phyloP scores from a whole-genome alignment of 2,329 filamentous ascomycete genomes.

The Aspergillus jensenii region DNA sequence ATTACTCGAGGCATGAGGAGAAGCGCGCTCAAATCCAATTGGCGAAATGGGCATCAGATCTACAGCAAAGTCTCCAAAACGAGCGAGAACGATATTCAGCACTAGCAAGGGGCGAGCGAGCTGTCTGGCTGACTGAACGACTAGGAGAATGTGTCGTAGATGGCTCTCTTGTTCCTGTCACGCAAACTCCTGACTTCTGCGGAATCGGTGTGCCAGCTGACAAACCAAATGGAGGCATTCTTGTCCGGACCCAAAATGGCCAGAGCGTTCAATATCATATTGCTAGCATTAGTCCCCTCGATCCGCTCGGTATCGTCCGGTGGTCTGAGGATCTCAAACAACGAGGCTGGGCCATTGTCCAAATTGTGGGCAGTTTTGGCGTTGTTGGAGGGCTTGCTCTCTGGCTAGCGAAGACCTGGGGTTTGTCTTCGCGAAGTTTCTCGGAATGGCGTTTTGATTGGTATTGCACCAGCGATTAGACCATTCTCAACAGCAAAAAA shows the following conservation, averaged over 20 bases:
- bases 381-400: constrained; percentile 71
- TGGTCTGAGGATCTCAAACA: constrained; percentile 66
- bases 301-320: constrained; percentile 76
- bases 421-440: constrained; percentile 32
- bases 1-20: constrained; percentile 61
- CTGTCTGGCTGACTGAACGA: constrained; percentile 67
- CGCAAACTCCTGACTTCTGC: constrained; percentile 34
- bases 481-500: not conserved
- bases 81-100: constrained; percentile 70
- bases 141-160: constrained; percentile 68
- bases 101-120: constrained; percentile 62
- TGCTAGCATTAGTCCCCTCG: constrained; percentile 55
- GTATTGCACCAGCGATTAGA: constrained; percentile 15
- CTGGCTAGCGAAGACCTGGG: constrained; percentile 54
- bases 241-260: constrained; percentile 24
- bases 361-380: constrained; percentile 72
- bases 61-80: constrained; percentile 72
- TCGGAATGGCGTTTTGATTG: constrained; percentile 33
- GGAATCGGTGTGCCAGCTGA: constrained; percentile 25
- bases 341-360: constrained; percentile 66
- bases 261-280: constrained; percentile 35
- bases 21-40: constrained; percentile 67
- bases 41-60: constrained; percentile 77
- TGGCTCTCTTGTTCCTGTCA: constrained; percentile 59
- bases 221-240: constrained; percentile 23